These are phyloP conservation scores for Colletotrichum lentis DNA, from an alignment of 2,329 filamentous ascomycete species.

Conservation along the genomic window DNA sequence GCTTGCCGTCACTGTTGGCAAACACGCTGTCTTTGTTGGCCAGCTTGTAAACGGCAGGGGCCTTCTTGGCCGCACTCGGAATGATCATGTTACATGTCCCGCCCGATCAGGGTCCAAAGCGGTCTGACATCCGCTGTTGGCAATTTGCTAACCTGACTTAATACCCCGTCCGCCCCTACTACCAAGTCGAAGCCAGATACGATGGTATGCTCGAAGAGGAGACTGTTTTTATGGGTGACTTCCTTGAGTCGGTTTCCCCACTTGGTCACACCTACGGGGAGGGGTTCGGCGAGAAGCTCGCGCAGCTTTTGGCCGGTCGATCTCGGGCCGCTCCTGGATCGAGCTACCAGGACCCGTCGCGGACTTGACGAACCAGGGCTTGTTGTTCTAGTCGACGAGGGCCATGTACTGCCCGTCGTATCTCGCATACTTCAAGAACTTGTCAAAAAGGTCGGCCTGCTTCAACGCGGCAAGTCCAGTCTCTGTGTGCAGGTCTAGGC, in stretches of 20 bases:
- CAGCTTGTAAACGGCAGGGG: conserved; percentile 53
- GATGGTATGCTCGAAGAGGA: conserved; percentile 51
- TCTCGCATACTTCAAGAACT: conserved; percentile 59
- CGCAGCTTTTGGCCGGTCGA: conserved; percentile 59
- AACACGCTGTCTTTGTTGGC: conserved; percentile 60
- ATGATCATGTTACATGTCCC: conserved; percentile 54
- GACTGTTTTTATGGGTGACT: conserved; percentile 47
- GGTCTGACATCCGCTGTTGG: conserved; percentile 52
- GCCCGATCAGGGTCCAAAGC: conserved; percentile 55
- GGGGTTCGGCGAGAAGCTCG: conserved; percentile 54
- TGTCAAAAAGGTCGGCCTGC: conserved; percentile 58
- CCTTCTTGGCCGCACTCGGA: conserved; percentile 50
- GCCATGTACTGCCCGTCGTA: conserved; percentile 61
- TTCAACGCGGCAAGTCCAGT: conserved; percentile 61
- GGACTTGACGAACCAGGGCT: conserved; percentile 44
- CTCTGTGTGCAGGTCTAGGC: conserved; percentile 61
- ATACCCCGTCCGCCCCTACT: conserved; percentile 50
- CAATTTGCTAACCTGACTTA: conserved; percentile 49
- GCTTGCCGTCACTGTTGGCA: conserved; percentile 52
- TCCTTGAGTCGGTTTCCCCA: conserved; percentile 57
- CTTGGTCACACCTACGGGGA: conserved; percentile 54
- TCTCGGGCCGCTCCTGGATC: conserved; percentile 57
- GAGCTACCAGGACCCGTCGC: conserved; percentile 39
- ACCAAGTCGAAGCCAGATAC: conserved; percentile 51
- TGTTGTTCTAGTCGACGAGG: conserved; percentile 54